These are phyloP conservation scores for Solanum hybrid DNA, from an alignment of 305 asterid species.

Conservation along the genomic window DNA sequence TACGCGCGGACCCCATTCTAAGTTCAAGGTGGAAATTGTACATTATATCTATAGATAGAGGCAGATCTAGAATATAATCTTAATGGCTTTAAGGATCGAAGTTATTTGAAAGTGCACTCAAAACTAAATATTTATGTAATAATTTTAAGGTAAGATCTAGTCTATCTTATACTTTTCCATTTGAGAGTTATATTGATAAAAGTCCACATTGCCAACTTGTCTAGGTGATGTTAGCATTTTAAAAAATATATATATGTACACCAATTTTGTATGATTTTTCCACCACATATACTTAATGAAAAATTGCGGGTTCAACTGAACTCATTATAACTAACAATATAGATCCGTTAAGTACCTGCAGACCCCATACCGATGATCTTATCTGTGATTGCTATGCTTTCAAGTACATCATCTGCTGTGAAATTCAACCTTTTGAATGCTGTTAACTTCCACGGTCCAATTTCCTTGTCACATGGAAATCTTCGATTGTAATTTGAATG, in stretches of 20 bases:
- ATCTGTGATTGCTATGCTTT: slow-evolving; percentile 41
- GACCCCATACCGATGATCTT: slow-evolving; percentile 84
- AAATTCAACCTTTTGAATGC: slow-evolving; percentile 73
- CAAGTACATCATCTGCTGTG: slow-evolving; percentile 67
- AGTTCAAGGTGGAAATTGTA: background rate
- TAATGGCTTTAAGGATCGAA: background rate
- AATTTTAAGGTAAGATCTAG: background rate
- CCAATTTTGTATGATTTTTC: background rate
- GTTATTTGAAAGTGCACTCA: background rate
- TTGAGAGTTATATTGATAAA: background rate
- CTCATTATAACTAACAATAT: background rate
- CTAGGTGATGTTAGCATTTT: background rate
- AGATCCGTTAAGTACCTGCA: slow-evolving; percentile 21
- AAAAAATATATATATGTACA: background rate
- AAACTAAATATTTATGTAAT: background rate
- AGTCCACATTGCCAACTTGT: background rate
- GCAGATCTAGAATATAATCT: background rate
- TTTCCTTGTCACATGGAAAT: slow-evolving; percentile 15
- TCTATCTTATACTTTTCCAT: background rate
- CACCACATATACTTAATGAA: background rate
- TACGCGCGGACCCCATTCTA: background rate
- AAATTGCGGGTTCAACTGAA: background rate
- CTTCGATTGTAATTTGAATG: slow-evolving; percentile 32
- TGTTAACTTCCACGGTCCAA: slow-evolving; percentile 79
- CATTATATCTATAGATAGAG: background rate